Evolutionary conservation across 305 asterid species (phyloP).

Genomic region (Rubia tinctorum): DNA sequence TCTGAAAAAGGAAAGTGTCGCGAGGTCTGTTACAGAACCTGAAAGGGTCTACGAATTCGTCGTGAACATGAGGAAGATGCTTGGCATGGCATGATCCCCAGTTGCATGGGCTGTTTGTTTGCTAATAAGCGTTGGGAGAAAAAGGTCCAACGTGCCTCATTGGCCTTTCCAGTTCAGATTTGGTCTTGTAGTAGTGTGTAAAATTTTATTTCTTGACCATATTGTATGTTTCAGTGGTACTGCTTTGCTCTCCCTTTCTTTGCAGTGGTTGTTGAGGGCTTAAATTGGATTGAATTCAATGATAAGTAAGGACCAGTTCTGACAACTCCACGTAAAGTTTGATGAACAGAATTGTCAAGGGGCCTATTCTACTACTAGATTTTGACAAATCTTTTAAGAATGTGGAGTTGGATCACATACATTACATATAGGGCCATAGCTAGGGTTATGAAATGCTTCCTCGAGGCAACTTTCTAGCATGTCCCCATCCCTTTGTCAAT

Average conservation of each 20-base stretch:
- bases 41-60: conserved; percentile 45
- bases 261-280: neutral
- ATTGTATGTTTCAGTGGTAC: conserved; percentile 9
- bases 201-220: conserved; percentile 7
- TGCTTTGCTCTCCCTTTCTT: conserved; percentile 9
- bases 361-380: neutral
- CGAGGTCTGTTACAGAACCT: conserved; percentile 41
- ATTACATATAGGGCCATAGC: conserved; percentile 13
- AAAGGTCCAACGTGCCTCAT: neutral
- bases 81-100: conserved; percentile 42
- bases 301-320: neutral
- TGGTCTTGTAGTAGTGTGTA: neutral
- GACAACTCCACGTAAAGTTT: neutral
- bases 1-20: conserved; percentile 49
- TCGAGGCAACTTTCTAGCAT: conserved; percentile 23
- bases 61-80: conserved; percentile 48
- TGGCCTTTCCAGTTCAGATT: conserved; percentile 14
- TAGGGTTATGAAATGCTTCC: conserved; percentile 13
- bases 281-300: neutral
- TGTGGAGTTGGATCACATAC: conserved; percentile 11
- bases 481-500: conserved; percentile 33
- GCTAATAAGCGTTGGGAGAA: neutral
- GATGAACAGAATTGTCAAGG: neutral
- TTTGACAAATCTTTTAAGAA: conserved; percentile 16
- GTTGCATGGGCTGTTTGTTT: neutral